Conservation (phyloP, 225 moss, liverwort and hornwort genomes). For the Sphagnum contortum region DNA sequence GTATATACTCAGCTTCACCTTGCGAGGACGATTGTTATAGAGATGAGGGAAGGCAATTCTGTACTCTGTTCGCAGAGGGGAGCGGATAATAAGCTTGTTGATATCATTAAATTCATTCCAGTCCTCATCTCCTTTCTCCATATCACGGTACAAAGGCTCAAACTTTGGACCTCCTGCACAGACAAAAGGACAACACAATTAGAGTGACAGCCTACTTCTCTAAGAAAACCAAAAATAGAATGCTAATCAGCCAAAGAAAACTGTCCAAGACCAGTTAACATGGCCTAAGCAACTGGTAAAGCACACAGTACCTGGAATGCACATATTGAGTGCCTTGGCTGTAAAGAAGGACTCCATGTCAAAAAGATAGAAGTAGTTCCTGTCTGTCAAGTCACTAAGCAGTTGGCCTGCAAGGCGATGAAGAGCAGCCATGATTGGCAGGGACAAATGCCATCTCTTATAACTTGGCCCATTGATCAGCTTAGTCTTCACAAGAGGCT, state of each 20-base stretch:
- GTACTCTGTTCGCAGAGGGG: conserved; percentile 91
- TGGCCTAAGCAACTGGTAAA: too few relatives aligned
- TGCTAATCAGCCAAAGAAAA: too few relatives aligned
- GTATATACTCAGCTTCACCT: conserved; percentile 91
- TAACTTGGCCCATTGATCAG: conserved; percentile 98
- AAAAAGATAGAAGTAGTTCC: conserved; percentile 97
- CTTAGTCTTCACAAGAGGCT: conserved; percentile 95
- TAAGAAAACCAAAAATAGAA: too few relatives aligned
- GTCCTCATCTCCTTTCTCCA: conserved; percentile 99
- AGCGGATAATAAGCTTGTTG: conserved; percentile 97
- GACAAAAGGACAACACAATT: background rate
- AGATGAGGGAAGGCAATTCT: conserved; percentile 98
- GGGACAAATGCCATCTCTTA: conserved; percentile 94
- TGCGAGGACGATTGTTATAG: conserved; percentile 95
- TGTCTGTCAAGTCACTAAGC: conserved; percentile 89
- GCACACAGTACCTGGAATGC: conserved; percentile 60
- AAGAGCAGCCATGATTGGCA: conserved; percentile 98
- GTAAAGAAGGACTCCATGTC: conserved; percentile 99
- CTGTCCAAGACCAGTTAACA: too few relatives aligned
- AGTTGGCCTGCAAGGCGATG: conserved; percentile 97
- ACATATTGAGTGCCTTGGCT: conserved; percentile 94
- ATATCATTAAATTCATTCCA: conserved; percentile 99
- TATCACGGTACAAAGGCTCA: conserved; percentile 94
- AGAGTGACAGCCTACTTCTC: background rate
- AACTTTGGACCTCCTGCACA: conserved; percentile 88